phyloP scores from a whole-genome alignment of 768 basidiomycete genomes.

The Amanita molliuscula region DNA sequence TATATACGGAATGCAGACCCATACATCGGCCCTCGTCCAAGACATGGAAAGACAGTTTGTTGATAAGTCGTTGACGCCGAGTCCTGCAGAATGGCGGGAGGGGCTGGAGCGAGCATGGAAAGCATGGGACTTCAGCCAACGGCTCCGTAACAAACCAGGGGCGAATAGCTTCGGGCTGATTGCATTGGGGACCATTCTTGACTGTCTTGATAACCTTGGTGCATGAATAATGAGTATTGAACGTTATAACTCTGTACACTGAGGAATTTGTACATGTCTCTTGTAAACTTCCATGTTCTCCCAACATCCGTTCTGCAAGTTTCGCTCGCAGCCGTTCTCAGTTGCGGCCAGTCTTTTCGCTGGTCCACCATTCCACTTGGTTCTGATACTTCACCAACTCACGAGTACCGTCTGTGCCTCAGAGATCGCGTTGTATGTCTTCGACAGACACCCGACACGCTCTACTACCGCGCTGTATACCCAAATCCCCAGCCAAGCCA shows the following conservation, averaged over 20 bases:
- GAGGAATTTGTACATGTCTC: constrained; percentile 10
- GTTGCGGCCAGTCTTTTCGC: constrained; percentile 80
- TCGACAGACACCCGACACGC: constrained; percentile 53
- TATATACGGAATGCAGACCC: constrained; percentile 51
- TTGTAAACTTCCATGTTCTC: constrained; percentile 45
- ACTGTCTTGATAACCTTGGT: constrained; percentile 36
- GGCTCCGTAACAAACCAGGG: constrained; percentile 32
- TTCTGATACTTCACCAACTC: constrained; percentile 6
- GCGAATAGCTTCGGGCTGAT: constrained; percentile 62
- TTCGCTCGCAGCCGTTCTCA: constrained; percentile 67
- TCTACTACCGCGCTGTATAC: constrained; percentile 66
- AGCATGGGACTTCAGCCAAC: constrained; percentile 50
- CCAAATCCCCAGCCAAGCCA: constrained; percentile 33
- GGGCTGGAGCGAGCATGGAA: constrained; percentile 49
- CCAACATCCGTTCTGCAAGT: constrained; percentile 58
- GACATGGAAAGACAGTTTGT: constrained; percentile 34
- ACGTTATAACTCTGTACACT: too few relatives aligned
- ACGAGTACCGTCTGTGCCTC: constrained; percentile 72
- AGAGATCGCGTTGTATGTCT: constrained; percentile 79
- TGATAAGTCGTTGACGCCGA: constrained; percentile 13
- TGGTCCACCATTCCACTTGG: constrained; percentile 52
- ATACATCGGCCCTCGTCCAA: constrained; percentile 38
- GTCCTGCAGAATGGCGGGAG: constrained; percentile 20
- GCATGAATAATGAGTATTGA: neutral
- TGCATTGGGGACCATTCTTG: constrained; percentile 47